Base-by-base conservation (phyloP, 257 asterid genomes). In the Fraxinus anomala region DNA sequence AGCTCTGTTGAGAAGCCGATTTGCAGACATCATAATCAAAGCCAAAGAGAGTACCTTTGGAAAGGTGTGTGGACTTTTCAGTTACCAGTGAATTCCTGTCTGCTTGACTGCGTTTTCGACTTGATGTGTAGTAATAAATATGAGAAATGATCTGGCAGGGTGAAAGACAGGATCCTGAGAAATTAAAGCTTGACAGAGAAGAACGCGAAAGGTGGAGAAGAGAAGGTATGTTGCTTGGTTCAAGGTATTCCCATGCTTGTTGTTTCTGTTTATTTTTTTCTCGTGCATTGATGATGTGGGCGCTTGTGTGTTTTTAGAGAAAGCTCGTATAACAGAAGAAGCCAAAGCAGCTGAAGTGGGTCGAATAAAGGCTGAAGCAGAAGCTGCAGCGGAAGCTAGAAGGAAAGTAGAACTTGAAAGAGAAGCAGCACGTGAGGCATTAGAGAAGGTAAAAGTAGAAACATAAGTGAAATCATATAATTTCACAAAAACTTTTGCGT, bases 371-470 rank as follows among this genome's bases (percentile, higher is more conserved):
- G 91, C 91, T 21, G 97, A 89, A 84, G 90, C 68, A 33, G 91
- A 85, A 74, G 94, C 97, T 54, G 96, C 87, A 49, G 91, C 88
- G 23, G 94, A 92, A 83, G 88, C 89, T 37, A 86, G 74, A 81
- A 87, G 86, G 83, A 85, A 85, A 80, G 83, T 87, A 85, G 94
- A 91, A 82, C 91, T 86, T 5, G 96, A 88, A 79, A 89, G 97
- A 80, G 97, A 89, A 90, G 96, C 97, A 6, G 96, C 97, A 63
- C 93, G 97, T 26, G 87, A 80, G 85, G 97, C 97, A 79, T 73
- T 92, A 83, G 91, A 74, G 70, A 82, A 87, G 96, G 97, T 92
- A 83, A 73, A 73, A 7, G 36, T 39, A 77, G 44, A 28, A 17
- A 23, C 17, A 1, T 4, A 75, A 24, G 12, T 54, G 24, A 33